A percentile compares a stretch with the other conserved stretches of the same genome.
These are phyloP conservation scores for Serendipita vermifera DNA, from an alignment of 768 basidiomycete genomes.

Conservation along the genomic window DNA sequence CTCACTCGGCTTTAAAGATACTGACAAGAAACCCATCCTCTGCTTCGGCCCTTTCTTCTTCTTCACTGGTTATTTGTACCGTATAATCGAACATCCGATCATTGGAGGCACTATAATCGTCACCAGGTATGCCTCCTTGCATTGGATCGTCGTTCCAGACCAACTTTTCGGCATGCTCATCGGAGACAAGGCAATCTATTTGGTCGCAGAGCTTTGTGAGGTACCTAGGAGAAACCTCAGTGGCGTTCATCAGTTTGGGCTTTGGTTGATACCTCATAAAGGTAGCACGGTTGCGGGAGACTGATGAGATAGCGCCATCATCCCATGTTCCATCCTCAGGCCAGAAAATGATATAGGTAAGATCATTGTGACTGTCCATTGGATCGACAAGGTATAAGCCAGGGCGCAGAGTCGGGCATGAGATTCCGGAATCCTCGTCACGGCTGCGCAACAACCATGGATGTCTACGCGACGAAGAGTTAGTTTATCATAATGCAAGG, in stretches of 20 bases:
- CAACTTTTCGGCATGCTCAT: conserved; percentile 33
- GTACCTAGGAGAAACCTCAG: conserved; percentile 30
- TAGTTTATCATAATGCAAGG: background rate
- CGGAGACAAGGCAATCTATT: conserved; percentile 36
- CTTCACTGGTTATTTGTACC: conserved; percentile 41
- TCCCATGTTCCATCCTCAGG: conserved; percentile 49
- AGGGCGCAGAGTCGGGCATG: conserved; percentile 29
- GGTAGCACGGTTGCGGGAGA: conserved; percentile 40
- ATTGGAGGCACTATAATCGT: conserved; percentile 17
- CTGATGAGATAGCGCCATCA: conserved; percentile 33
- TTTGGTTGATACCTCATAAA: conserved; percentile 41
- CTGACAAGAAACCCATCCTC: conserved; percentile 30
- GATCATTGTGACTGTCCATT: conserved; percentile 17
- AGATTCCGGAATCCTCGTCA: conserved; percentile 16
- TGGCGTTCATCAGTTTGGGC: background rate
- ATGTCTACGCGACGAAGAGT: conserved; percentile 14
- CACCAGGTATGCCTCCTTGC: conserved; percentile 18
- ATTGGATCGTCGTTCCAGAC: conserved; percentile 29
- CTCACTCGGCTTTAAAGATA: background rate
- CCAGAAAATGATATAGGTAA: conserved; percentile 44
- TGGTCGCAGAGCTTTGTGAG: conserved; percentile 49
- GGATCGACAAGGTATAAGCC: conserved; percentile 35
- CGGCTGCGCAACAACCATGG: conserved; percentile 15
- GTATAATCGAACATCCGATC: conserved; percentile 38
- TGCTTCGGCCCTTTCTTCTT: conserved; percentile 36